Percentiles rank a stretch among this genome's conserved stretches.
These are phyloP conservation scores for Ceraceosorus bombacis DNA, from an alignment of 1,284 basidiomycete genomes.

Conservation along the genomic window DNA sequence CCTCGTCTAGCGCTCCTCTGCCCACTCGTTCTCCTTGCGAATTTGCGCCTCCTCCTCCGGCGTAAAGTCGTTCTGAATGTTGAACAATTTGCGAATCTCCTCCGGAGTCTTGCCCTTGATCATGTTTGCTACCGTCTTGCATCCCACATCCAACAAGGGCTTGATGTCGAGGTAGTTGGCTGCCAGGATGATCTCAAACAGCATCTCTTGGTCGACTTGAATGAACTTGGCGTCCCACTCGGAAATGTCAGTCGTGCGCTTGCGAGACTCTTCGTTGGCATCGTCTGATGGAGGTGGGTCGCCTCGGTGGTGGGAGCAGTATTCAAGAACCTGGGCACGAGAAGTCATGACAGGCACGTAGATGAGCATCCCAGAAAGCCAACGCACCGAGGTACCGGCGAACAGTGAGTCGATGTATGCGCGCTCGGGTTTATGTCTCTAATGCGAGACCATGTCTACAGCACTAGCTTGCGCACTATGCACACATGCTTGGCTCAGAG, in stretches of 20 bases:
- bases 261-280: conserved; percentile 79
- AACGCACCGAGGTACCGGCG: background rate
- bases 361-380: background rate
- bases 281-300: conserved; percentile 81
- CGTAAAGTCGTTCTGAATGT: conserved; percentile 73
- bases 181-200: conserved; percentile 98
- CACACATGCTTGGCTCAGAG: background rate
- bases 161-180: conserved; percentile 99
- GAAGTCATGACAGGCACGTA: too few relatives aligned
- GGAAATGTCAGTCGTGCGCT: conserved; percentile 91
- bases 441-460: background rate
- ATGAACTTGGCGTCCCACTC: conserved; percentile 99
- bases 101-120: conserved; percentile 96
- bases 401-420: conserved; percentile 1
- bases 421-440: background rate
- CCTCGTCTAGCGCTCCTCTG: background rate
- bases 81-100: conserved; percentile 92
- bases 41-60: conserved; percentile 99
- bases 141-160: conserved; percentile 92
- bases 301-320: conserved; percentile 96
- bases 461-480: background rate
- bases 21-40: conserved; percentile 85
- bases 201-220: conserved; percentile 83
- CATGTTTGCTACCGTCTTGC: conserved; percentile 99
- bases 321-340: conserved; percentile 75